Percentiles rank a stretch among this genome's conserved stretches.
Conservation (phyloP, 1,284 basidiomycete species). For the Anthracocystis setariae region DNA sequence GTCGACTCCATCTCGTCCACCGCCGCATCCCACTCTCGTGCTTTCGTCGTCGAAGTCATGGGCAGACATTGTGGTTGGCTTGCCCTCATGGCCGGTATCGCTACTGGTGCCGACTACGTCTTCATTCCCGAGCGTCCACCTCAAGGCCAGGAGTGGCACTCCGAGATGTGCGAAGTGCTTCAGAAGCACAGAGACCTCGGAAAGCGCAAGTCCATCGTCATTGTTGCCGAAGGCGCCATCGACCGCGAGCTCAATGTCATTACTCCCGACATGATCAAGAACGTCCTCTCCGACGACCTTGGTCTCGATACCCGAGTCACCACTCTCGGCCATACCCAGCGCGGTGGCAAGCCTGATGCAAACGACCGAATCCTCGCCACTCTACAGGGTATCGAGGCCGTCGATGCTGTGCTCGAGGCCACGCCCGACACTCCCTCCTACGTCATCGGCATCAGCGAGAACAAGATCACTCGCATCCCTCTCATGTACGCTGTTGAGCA, state of each 20-base stretch:
- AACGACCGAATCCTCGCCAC: slow-evolving; percentile 93
- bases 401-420: slow-evolving; percentile 87
- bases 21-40: slow-evolving; percentile 92
- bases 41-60: slow-evolving; percentile 99
- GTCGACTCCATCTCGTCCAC: slow-evolving; percentile 99
- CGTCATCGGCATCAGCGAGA: slow-evolving; percentile 96
- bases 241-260: slow-evolving; percentile 89
- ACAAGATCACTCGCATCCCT: slow-evolving; percentile 91
- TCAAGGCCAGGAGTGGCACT: slow-evolving; percentile 81
- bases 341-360: slow-evolving; percentile 91
- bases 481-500: slow-evolving; percentile 87
- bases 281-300: slow-evolving; percentile 84
- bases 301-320: slow-evolving; percentile 96
- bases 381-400: slow-evolving; percentile 91
- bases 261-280: slow-evolving; percentile 86
- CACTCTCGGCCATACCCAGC: slow-evolving; percentile 96
- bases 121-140: slow-evolving; percentile 97
- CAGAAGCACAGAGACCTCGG: slow-evolving; percentile 88
- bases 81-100: slow-evolving; percentile 89
- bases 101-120: slow-evolving; percentile 94
- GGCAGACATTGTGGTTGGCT: slow-evolving; percentile 98
- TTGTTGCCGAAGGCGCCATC: slow-evolving; percentile 94
- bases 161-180: slow-evolving; percentile 89
- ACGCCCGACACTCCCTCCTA: slow-evolving; percentile 91
- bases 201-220: slow-evolving; percentile 97